phyloP scores from a whole-genome alignment of 331 rosid genomes.

The Malus hybrid region DNA sequence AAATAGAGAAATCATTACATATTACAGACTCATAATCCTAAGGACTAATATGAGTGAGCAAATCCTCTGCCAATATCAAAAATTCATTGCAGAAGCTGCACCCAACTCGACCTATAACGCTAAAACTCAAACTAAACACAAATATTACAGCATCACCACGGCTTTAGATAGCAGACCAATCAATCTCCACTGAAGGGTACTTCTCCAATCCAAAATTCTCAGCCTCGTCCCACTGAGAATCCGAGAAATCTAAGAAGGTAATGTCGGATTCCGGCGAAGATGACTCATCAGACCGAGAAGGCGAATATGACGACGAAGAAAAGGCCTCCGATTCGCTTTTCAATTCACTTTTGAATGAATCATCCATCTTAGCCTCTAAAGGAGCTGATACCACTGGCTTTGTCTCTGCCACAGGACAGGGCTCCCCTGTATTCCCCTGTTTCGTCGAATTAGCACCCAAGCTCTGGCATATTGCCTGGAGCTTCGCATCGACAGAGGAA shows the following conservation, averaged over 20 bases:
- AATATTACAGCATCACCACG: background rate
- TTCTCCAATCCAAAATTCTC: constrained; percentile 53
- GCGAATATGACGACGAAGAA: constrained; percentile 11
- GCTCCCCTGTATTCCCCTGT: constrained; percentile 31
- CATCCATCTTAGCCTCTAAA: background rate
- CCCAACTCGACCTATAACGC: constrained; percentile 1
- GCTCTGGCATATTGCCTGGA: constrained; percentile 65
- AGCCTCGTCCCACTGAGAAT: constrained; percentile 39
- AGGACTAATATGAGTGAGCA: constrained; percentile 9
- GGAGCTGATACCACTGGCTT: constrained; percentile 22
- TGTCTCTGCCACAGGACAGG: constrained; percentile 25
- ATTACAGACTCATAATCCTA: constrained; percentile 5
- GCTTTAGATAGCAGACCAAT: constrained; percentile 68
- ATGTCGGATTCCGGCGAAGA: constrained; percentile 57
- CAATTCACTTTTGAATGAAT: background rate
- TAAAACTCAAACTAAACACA: background rate
- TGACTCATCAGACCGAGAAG: constrained; percentile 26
- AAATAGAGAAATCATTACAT: constrained; percentile 11
- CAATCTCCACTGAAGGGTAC: constrained; percentile 84
- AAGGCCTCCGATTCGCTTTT: constrained; percentile 14
- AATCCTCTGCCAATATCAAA: constrained; percentile 57
- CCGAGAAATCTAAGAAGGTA: constrained; percentile 41
- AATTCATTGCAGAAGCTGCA: constrained; percentile 52
- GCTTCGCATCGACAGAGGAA: constrained; percentile 71
- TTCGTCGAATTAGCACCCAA: constrained; percentile 30